These are phyloP conservation scores for Friedmanniomyces simplex DNA, from an alignment of 495 filamentous ascomycete genomes.

Conservation along the genomic window DNA sequence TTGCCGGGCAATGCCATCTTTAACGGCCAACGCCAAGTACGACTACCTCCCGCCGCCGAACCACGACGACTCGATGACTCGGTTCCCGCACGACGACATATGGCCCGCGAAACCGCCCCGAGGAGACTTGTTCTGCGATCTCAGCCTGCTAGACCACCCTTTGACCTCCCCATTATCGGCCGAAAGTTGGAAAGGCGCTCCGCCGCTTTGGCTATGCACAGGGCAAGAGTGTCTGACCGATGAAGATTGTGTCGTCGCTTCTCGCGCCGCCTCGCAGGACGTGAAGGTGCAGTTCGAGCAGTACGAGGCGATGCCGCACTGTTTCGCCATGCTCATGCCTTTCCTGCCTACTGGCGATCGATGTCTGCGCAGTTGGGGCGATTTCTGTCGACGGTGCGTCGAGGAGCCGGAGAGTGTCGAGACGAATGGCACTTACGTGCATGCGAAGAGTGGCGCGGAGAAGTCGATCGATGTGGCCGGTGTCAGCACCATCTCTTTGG, in stretches of 20 bases:
- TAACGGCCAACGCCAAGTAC: conserved; percentile 48
- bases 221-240: conserved; percentile 75
- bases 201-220: conserved; percentile 62
- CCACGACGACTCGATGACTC: conserved; percentile 20
- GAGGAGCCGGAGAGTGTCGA: conserved; percentile 31
- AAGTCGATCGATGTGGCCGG: conserved; percentile 41
- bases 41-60: conserved; percentile 60
- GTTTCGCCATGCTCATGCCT: conserved; percentile 57
- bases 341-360: conserved; percentile 36
- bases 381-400: conserved; percentile 44
- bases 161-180: conserved; percentile 61
- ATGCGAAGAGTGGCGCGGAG: conserved; percentile 46
- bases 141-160: conserved; percentile 56
- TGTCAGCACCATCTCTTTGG: conserved; percentile 40
- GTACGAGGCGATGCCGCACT: conserved; percentile 86
- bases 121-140: conserved; percentile 56
- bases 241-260: conserved; percentile 54
- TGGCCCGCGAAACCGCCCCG: conserved; percentile 70
- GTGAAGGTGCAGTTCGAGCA: conserved; percentile 59
- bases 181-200: conserved; percentile 51
- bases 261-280: conserved; percentile 47
- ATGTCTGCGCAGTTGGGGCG: conserved; percentile 47
- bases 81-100: conserved; percentile 49
- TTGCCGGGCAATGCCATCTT: conserved; percentile 61
- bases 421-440: conserved; percentile 42